Base-by-base conservation (phyloP, 768 basidiomycete species). In the Melanogaster broomeanus region DNA sequence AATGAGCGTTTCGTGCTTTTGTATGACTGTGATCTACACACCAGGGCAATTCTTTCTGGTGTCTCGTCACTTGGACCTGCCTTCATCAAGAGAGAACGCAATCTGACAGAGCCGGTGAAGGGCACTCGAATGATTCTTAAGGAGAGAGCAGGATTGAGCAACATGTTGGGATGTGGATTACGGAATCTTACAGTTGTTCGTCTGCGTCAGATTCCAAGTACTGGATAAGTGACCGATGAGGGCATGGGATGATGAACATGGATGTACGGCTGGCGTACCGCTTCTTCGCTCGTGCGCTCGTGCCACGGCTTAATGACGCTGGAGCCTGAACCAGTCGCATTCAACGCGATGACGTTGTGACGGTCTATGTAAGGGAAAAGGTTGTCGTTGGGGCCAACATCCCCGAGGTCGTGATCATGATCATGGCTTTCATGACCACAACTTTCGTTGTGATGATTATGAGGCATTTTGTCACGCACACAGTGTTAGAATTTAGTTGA, bases 261-360 rank as follows among this genome's bases (percentile, higher is more conserved):
- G 27, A 12, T 24, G 43, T 35, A 33, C 6, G 22, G 8, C 8
- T 27, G 12, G 43, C 78, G 59, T 63, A 93, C 93, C 73, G 77
- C 73, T 27, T 72, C 71, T 66, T 94, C 91, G 52, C 88, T 83
- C 48, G 80, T 66, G 31, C 91, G 81, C 53, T 85, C 70, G 60
- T 93, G 75, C 93, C 94, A 96, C 1, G 93, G 87, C 71, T 96
- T 97, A 61, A 96, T 85, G 24, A 91, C 74, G 44, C 76, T 76
- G 6, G 80, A 72, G 35, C 79, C 81, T 47, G 72, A 57, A 18
- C 67, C 78, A 11, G 62, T 66, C 16, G 80, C 81, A 62, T 97
- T 97, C 49, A 97, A 71, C 27, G 88, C 91, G 38, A 87, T 76
- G 42, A 93, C 89, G 64, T 96, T 89, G 33, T 76, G 70, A 37